Base-by-base conservation (phyloP, 2,329 filamentous ascomycete species). In the Pseudogymnoascus pannorum region DNA sequence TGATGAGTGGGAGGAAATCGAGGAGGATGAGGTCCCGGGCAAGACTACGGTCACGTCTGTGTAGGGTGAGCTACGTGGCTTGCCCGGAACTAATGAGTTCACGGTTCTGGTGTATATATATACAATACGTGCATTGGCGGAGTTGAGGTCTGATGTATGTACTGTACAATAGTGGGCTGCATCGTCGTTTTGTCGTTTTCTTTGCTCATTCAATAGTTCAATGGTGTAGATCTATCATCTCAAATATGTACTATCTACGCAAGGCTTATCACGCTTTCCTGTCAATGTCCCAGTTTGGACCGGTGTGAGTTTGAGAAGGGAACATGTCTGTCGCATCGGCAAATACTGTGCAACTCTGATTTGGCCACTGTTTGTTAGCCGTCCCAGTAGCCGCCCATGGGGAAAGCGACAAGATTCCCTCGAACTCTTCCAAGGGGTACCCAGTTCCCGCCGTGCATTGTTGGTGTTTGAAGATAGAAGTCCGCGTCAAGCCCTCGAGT, bases 1-100 rank as follows among this genome's bases (percentile, higher is more conserved):
- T 1, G 79, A 82, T 9, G 75, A 77, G 66, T 84, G 87, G 62
- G 81, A 84, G 64, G 83, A 87, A n/a, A 79, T 83, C 20, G 77
- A 79, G 59, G 75, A 69, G 38, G 74, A 68, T 35, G 74, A 54
- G 26, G 26, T 31, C 48, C 9, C 48, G 48, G 48, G 26, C 26
- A 54, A 54, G 48, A 54, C 48, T 20, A 54, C 48, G 26, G 48
- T 54, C 48, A 16, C 26, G 48, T 54, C 48, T 12, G 48, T 31
- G 48, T 54, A 54, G 48, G 48, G 48, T 31, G 5, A 14, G 16
- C 9, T 18, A 31, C 48, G n/a, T 54, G 48, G 48, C 26, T 54
- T 54, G 48, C 48, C 26, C 26, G 26, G 48, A 54, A 54, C 48
- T 54, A 31, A 54, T 54, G 48, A 54, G 48, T 54, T 54, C 48